A percentile compares a stretch with the other conserved stretches of the same genome.
These are phyloP conservation scores for Podospora comata DNA, from an alignment of 495 filamentous ascomycete species.

Conservation along the genomic window DNA sequence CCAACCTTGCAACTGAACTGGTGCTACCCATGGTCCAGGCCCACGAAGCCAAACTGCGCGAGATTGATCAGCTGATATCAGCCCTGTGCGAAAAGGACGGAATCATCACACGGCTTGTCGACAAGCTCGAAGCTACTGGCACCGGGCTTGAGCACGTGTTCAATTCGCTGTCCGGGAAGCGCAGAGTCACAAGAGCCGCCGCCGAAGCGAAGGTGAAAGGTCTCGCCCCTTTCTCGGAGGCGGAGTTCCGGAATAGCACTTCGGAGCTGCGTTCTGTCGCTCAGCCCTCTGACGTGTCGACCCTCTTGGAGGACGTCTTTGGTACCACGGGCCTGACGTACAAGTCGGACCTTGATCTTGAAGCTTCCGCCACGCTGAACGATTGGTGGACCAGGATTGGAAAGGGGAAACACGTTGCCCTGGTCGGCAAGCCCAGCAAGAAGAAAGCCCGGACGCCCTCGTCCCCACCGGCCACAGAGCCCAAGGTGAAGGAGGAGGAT, in stretches of 20 bases:
- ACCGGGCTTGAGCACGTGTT: constrained; percentile 68
- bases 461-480: background rate
- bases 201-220: constrained; percentile 55
- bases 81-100: constrained; percentile 73
- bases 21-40: constrained; percentile 66
- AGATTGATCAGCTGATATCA: constrained; percentile 54
- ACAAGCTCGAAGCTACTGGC: constrained; percentile 70
- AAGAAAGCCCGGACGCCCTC: constrained; percentile 28
- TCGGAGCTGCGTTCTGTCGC: constrained; percentile 25
- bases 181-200: constrained; percentile 41
- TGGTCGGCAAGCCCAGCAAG: constrained; percentile 18
- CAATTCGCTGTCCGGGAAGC: constrained; percentile 57
- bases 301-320: constrained; percentile 39
- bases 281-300: constrained; percentile 33
- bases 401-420: constrained; percentile 27
- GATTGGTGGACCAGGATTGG: constrained; percentile 52
- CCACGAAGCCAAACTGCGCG: constrained; percentile 48
- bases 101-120: constrained; percentile 69
- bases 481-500: constrained; percentile 15
- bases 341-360: constrained; percentile 25
- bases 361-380: constrained; percentile 35
- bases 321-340: constrained; percentile 29
- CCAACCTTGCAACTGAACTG: constrained; percentile 56
- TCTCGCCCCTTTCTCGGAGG: constrained; percentile 51
- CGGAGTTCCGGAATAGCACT: constrained; percentile 43